Base-by-base conservation (phyloP, 208 protist species). In the Leishmania lainsoni region DNA sequence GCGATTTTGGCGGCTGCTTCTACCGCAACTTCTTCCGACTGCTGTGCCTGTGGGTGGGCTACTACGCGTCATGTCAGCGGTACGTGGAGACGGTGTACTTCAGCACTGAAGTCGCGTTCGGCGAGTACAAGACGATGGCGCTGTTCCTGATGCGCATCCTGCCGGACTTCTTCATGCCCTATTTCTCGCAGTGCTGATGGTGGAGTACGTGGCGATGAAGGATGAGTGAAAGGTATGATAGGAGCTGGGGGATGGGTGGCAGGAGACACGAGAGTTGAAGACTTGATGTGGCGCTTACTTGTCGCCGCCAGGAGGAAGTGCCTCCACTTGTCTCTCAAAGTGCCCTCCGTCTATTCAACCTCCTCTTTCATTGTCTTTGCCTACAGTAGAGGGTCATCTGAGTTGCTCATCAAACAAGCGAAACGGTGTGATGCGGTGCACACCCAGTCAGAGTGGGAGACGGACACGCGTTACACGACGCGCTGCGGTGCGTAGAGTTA, bases 61-160 rank as follows among this genome's bases (percentile, higher is more conserved):
- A 97, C 86, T 97, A 97, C 83, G 85, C 83, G 14, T 86, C 87
- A 32, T 92, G 85, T 66, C 92, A 95, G 89, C 88, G 90, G 8
- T 95, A 95, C 84, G 87, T 95, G 42, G 92, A 92, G 77, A 97
- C 92, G 58, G 75, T 97, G 59, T 97, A 87, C 82, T 97, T 90
- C 88, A 94, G 86, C 85, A 94, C 94, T 0, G 91, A 95, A 83
- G 86, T 95, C 4, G 84, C 88, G 22, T 95, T 97, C 87, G 90
- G 83, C 1, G 92, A 97, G 86, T 90, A 87, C 79, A 93, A 94
- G 75, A 88, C 83, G 45, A 86, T 95, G 39, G 85, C 84, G 20
- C 68, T 95, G 49, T 92, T 86, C 70, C 84, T 97, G n/a, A 85
- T 97, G 65, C 85, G 90, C 59, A 70, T 90, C 22, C 79, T 97